Evolutionary conservation across 257 asterid genomes (phyloP).

Genomic region (Salvia rosmarinus): DNA sequence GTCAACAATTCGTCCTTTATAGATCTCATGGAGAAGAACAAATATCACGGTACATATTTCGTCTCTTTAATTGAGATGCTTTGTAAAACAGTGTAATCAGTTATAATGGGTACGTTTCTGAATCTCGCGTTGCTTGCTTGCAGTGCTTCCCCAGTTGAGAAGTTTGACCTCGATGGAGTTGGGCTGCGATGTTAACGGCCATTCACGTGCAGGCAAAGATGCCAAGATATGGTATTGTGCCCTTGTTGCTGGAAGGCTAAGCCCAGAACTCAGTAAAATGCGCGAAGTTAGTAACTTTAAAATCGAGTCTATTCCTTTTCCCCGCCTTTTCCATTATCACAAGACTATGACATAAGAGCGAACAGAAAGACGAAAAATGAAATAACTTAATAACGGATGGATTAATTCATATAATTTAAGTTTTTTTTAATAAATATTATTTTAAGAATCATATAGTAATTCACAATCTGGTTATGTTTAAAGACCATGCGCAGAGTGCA

Average conservation of each 20-base stretch:
- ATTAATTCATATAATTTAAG: no score
- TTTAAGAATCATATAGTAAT: background rate
- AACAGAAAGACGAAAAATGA: background rate
- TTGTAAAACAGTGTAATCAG: conserved; percentile 4
- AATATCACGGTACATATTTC: conserved; percentile 62
- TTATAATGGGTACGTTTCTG: conserved; percentile 17
- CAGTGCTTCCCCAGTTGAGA: conserved; percentile 98
- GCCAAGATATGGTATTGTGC: conserved; percentile 93
- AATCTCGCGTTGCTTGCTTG: conserved; percentile 37
- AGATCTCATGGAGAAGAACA: conserved; percentile 91
- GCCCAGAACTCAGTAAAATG: conserved; percentile 88
- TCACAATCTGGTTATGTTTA: conserved; percentile 40
- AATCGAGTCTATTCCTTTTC: background rate
- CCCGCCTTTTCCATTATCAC: background rate
- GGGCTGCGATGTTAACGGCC: conserved; percentile 88
- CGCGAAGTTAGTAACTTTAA: conserved; percentile 68
- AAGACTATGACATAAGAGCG: background rate
- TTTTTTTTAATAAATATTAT: no score
- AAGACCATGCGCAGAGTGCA: conserved; percentile 94
- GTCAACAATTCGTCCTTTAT: conserved; percentile 72
- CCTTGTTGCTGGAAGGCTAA: conserved; percentile 82
- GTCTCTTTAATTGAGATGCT: conserved; percentile 19
- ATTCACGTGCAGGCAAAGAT: conserved; percentile 85
- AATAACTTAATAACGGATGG: no score
- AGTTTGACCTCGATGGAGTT: conserved; percentile 73